phyloP scores from a whole-genome alignment of 1,284 basidiomycete species.

The Melampsora medusae region DNA sequence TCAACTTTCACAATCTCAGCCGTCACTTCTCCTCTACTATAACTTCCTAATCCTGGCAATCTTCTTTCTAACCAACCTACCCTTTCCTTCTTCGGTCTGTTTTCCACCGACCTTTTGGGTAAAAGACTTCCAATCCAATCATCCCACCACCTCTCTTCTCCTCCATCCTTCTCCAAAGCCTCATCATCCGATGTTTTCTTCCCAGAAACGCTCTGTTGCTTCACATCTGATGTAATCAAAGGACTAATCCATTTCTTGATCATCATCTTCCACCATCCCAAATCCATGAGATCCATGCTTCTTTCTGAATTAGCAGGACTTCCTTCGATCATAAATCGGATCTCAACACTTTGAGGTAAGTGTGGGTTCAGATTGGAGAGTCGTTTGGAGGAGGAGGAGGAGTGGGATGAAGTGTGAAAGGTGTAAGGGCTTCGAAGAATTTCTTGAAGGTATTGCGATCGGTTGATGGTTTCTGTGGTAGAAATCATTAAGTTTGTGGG shows the following conservation, averaged over 20 bases:
- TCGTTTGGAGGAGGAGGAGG: conserved; percentile 1
- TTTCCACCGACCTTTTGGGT: not conserved
- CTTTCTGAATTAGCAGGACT: not conserved
- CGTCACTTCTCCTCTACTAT: conserved; percentile 23
- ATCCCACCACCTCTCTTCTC: conserved; percentile 2
- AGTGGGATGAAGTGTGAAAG: conserved; percentile 16
- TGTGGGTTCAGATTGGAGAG: not conserved
- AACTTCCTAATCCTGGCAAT: not conserved
- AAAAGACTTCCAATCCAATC: conserved; percentile 13
- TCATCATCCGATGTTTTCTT: not conserved
- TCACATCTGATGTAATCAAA: conserved; percentile 25
- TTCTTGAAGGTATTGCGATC: conserved; percentile 3
- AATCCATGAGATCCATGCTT: not conserved
- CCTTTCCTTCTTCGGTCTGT: not conserved
- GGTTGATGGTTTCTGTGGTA: conserved; percentile 6
- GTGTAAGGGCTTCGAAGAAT: conserved; percentile 10
- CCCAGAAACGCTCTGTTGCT: not conserved
- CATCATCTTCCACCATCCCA: conserved; percentile 13
- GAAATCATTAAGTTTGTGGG: conserved; percentile 25
- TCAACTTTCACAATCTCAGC: conserved; percentile 32
- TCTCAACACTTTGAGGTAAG: conserved; percentile 3
- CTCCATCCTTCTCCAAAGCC: no score
- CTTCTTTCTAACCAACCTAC: conserved; percentile 8
- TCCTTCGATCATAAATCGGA: conserved; percentile 33
- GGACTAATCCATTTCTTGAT: conserved; percentile 13